Base-by-base conservation (phyloP, 495 filamentous ascomycete species). In the Barbatosphaeria neglecta region DNA sequence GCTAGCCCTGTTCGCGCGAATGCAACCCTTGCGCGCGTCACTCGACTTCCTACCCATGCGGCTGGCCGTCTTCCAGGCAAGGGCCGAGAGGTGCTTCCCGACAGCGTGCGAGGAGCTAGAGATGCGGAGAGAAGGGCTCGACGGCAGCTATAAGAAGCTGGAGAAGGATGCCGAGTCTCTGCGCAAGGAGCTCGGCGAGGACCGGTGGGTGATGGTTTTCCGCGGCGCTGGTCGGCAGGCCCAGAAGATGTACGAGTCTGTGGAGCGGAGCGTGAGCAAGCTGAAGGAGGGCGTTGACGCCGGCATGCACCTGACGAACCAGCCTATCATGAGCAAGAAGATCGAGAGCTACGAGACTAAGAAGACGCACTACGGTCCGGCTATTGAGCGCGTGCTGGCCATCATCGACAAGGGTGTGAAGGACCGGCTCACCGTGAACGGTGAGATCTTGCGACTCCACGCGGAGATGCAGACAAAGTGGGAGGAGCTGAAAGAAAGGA, bases 11-110 rank as follows among this genome's bases (percentile, higher is more conserved):
- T 94, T 96, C 66, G 92, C 92, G 2, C 75, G 90, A 44, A 92
- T 97, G 82, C 90, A 96, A 56, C 92, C 92, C 2, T 69, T 98
- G 24, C 75, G 88, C 37, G 92, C 92, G 2, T 95, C 90, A 3
- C 67, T 98, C 41, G 90, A 96, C 62, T 97, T 98, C 57, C 68
- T 98, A 31, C 92, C 92, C n/a, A 96, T 97, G 90, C 73, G 90
- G 41, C 65, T 98, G 1, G 84, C 86, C 13, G 84, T 81, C 46
- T 98, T 97, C 57, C 79, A 89, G 47, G 64, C 70, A 0, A 76
- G 90, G 49, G 92, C 86, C 0, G 81, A 83, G 35, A 54, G 61
- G 1, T 70, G 84, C 31, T 93, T 97, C 51, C 89, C 92, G 0
- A 89, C 84, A 15, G 87, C 90, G 0, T 96, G 90, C 50, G 81